Conservation (phyloP, 1,139 yeast species). For the Kodamaea suecica region DNA sequence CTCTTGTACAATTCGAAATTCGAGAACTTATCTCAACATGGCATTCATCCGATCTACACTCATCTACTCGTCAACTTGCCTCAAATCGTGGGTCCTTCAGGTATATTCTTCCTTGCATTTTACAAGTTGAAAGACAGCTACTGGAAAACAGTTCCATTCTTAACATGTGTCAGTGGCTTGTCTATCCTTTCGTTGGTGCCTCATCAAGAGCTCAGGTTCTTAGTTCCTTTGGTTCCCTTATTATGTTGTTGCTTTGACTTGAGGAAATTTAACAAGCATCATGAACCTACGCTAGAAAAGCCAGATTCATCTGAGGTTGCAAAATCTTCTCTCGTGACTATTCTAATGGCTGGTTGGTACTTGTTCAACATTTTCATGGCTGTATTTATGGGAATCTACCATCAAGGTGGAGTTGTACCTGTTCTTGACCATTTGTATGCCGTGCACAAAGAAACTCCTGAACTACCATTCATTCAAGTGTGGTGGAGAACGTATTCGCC, state of each 20-base stretch:
- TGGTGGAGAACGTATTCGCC: conserved; percentile 98
- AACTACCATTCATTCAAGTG: conserved; percentile 35
- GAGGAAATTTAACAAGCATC: conserved; percentile 14
- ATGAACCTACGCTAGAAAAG: neutral
- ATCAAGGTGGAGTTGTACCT: conserved; percentile 88
- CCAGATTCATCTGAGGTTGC: neutral
- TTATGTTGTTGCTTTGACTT: conserved; percentile 61
- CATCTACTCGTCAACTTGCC: conserved; percentile 78
- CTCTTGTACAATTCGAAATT: conserved; percentile 61
- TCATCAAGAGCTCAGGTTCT: conserved; percentile 88
- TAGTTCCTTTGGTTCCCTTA: conserved; percentile 74
- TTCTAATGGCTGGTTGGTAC: conserved; percentile 51
- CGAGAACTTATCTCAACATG: conserved; percentile 70
- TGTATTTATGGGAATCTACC: conserved; percentile 71
- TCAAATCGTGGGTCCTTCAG: conserved; percentile 72
- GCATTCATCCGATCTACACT: conserved; percentile 74
- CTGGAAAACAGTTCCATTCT: conserved; percentile 48
- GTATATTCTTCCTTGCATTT: conserved; percentile 42
- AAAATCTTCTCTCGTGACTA: conserved; percentile 15
- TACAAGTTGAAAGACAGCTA: conserved; percentile 30
- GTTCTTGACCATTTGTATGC: conserved; percentile 43
- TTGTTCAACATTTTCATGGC: conserved; percentile 61
- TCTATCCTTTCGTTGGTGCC: conserved; percentile 64
- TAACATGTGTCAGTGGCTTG: conserved; percentile 63
- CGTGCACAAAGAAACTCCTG: conserved; percentile 16